These are phyloP conservation scores for Lumnitzera littorea DNA, from an alignment of 345 rosid genomes.

Conservation along the genomic window DNA sequence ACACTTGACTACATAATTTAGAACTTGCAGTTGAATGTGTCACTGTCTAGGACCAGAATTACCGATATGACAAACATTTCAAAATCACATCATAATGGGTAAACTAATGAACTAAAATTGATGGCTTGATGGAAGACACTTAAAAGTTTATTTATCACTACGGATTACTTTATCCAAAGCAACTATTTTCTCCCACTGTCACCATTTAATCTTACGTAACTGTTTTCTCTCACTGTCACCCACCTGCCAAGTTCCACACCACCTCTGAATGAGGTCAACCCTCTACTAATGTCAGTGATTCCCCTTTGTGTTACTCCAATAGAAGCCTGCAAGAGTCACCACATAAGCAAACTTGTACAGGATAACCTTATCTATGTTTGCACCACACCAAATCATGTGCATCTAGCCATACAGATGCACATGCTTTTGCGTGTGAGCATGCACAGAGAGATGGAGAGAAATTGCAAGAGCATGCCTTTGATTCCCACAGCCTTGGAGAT, in stretches of 20 bases:
- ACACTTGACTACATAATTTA: too few species aligned
- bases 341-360: neutral
- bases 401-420: too few species aligned
- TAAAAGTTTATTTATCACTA: too few species aligned
- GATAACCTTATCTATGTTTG: neutral
- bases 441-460: neutral
- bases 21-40: too few species aligned
- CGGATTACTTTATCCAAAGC: too few species aligned
- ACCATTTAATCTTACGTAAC: constrained; percentile 5
- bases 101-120: too few species aligned
- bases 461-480: constrained; percentile 33
- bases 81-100: too few species aligned
- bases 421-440: neutral
- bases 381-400: too few species aligned
- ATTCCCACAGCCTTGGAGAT: constrained; percentile 55
- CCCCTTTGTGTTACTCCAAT: constrained; percentile 39
- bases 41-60: too few species aligned
- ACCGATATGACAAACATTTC: too few species aligned
- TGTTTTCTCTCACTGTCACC: constrained; percentile 8
- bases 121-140: too few species aligned
- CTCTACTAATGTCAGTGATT: constrained; percentile 38
- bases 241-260: constrained; percentile 72
- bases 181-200: neutral
- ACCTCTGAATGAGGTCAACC: constrained; percentile 43
- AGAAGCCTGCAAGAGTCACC: constrained; percentile 28